Evolutionary conservation across 163 green algal species (phyloP), one percentile per base, ranked within the genome.

Genomic region (Volvox carteri): DNA sequence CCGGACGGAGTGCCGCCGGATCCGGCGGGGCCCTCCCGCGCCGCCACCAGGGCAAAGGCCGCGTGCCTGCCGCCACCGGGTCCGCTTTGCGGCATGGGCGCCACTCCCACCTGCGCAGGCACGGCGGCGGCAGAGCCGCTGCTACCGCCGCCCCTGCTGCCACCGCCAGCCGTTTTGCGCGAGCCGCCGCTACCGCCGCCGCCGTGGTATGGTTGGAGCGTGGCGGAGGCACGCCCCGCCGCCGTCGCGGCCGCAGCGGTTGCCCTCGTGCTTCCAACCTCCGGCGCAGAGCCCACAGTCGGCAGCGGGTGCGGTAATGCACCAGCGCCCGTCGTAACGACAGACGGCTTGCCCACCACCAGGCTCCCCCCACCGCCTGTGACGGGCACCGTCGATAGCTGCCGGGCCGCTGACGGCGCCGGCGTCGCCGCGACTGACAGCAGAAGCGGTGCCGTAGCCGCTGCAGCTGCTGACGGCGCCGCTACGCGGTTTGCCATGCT

Each of bases 71-170:
- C 60, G 9, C 60, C 60, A 23, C 19, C 48, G 48, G 48, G 12
- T 11, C 48, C 60, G n/a, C 28, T 35, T 11, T 28, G 60, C 4
- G 60, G 60, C 28, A 39, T 37, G 23, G 60, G 23, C 60, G 60
- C 60, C 37, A 37, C 60, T n/a, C n/a, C n/a, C n/a, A n/a, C n/a
- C n/a, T n/a, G n/a, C n/a, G n/a, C n/a, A n/a, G n/a, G n/a, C n/a
- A n/a, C n/a, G n/a, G n/a, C n/a, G n/a, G n/a, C n/a, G n/a, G n/a
- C 62, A 39, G 70, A 78, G 70, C 70, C 39, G 37, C 16, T 78
- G 39, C 70, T 58, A 41, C 70, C 19, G 70, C 70, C 39, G 41
- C 70, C 70, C 25, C 70, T 39, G 39, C 37, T 39, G 37, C 65
- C 65, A 48, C 37, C 23, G 67, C 67, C 67, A 76, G 67, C 33